Base-by-base conservation (phyloP, 805 yeast species). In the Monosporozyma siamensis region DNA sequence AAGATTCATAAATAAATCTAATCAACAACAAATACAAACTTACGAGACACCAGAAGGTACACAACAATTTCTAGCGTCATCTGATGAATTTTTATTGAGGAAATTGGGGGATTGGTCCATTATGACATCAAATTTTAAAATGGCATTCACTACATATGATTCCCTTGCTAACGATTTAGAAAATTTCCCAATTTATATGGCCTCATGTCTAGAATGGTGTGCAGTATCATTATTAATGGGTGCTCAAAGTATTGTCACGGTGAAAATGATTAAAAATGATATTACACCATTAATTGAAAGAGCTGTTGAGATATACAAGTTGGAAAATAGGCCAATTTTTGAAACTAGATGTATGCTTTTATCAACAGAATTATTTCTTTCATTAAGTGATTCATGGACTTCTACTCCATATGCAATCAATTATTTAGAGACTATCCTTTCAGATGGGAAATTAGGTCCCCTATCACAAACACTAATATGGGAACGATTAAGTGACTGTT, bases 41-140 rank as follows among this genome's bases (percentile, higher is more conserved):
- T 49, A 45, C 24, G 56, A 53, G 29, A 36, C 72, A 61, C 75
- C 74, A 54, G 49, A 66, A 4, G 65, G 63, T 4, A 76, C 70
- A 34, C 81, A 79, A 18, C 76, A 68, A 50, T 88, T 87, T 55
- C 63, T 74, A 34, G 74, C 77, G 9, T 67, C 74, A 2, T 68
- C 87, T 0, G 72, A 80, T 1, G 96, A 87, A 52, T 82, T 85
- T 56, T 70, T 76, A 34, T 70, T 88, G 22, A 69, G 97, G 40
- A 82, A 83, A 55, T 66, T 90, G 22, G 97, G 95, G 0, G 98
- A 92, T 59, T 86, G 95, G 86, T 78, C 88, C 6, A 78, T 90
- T 54, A 85, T 92, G 78, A 64, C 89, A n/a, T 75, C 88, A 29
- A 96, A 92, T 65, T 90, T 82, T 68, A 80, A 80, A 58, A 78